A percentile compares a stretch with the other conserved stretches of the same genome.
Evolutionary conservation across 2,329 filamentous ascomycete species (phyloP).

Genomic region (Fusarium xylarioides): DNA sequence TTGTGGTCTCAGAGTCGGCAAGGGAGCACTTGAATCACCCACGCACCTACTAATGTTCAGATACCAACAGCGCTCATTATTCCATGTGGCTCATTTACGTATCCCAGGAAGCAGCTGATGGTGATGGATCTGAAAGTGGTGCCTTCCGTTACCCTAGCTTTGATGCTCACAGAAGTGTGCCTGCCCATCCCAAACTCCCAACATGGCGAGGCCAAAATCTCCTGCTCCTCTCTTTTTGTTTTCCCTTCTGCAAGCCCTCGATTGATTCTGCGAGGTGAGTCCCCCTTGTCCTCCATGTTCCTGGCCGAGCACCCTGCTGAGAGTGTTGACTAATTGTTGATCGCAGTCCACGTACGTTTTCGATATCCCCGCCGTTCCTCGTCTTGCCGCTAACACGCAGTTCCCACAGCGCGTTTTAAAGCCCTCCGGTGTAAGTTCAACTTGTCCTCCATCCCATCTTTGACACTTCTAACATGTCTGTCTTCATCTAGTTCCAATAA

Average conservation of each 20-base stretch:
- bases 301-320: neutral
- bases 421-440: neutral
- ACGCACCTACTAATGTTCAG: no score
- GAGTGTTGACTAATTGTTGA: neutral
- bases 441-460: neutral
- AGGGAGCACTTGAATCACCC: no score
- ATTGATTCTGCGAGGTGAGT: accelerated
- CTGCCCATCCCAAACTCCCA: no score
- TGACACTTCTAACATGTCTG: neutral
- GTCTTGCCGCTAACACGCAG: neutral
- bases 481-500: neutral
- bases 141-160: no score
- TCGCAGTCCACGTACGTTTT: accelerated
- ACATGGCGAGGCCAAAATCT: no score
- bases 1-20: no score
- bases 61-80: no score
- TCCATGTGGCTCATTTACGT: no score
- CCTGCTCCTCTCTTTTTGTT: no score
- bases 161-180: no score
- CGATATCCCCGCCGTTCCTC: neutral
- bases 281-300: neutral
- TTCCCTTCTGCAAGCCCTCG: neutral
- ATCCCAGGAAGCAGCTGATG: no score
- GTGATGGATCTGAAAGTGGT: no score
- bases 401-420: accelerated